These are phyloP conservation scores for Fusarium palustre DNA, from an alignment of 2,329 filamentous ascomycete genomes.

Conservation along the genomic window DNA sequence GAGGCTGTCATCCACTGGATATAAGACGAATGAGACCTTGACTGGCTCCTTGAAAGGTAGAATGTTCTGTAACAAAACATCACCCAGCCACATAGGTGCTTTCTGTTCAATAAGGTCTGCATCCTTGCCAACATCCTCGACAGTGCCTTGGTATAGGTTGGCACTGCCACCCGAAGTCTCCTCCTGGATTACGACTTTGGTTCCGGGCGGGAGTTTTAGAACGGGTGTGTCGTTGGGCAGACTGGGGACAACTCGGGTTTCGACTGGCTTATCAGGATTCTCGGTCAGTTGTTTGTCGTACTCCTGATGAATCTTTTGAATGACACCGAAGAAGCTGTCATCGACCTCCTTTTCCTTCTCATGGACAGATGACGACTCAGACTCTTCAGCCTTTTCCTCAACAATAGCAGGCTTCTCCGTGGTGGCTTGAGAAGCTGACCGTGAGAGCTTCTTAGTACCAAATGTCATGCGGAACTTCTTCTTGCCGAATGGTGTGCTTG, in stretches of 20 bases:
- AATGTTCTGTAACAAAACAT: conserved; percentile 85
- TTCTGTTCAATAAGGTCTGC: conserved; percentile 86
- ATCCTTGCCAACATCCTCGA: conserved; percentile 80
- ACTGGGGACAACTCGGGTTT: conserved; percentile 75
- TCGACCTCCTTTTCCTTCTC: conserved; percentile 80
- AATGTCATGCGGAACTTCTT: conserved; percentile 90
- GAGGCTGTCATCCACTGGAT: conserved; percentile 77
- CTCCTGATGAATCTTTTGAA: conserved; percentile 78
- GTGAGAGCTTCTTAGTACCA: conserved; percentile 84
- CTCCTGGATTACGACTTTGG: conserved; percentile 76
- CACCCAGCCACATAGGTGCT: conserved; percentile 91
- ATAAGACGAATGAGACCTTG: conserved; percentile 94
- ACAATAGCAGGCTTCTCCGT: conserved; percentile 77
- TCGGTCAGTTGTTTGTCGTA: conserved; percentile 77
- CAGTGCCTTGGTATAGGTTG: conserved; percentile 91
- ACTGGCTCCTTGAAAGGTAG: conserved; percentile 89
- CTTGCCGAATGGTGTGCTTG: conserved; percentile 78
- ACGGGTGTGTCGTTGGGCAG: conserved; percentile 80
- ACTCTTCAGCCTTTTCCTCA: conserved; percentile 82
- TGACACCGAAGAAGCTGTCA: conserved; percentile 77
- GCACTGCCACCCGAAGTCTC: conserved; percentile 76
- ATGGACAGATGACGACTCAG: conserved; percentile 71
- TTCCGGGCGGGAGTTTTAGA: conserved; percentile 75
- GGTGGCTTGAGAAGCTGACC: conserved; percentile 69
- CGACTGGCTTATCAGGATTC: conserved; percentile 64